Base-by-base conservation (phyloP, 1,284 basidiomycete species). In the Apiotrichum domesticum region DNA sequence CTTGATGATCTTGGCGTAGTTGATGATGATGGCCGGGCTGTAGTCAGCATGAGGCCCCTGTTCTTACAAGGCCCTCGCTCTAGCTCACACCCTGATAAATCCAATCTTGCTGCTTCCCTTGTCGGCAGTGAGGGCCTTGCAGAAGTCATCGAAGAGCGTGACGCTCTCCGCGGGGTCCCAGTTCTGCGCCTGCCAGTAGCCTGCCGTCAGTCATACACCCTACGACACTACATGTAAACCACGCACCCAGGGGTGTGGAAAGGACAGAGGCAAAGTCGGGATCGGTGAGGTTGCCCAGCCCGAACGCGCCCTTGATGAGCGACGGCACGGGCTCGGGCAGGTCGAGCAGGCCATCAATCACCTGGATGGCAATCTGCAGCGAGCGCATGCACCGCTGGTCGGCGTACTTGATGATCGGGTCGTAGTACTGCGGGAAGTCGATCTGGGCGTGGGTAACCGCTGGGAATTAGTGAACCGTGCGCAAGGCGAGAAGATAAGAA, bases 221-320 rank as follows among this genome's bases (percentile, higher is more conserved):
- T 32, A 35, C 2, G 6, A 14, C 34, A 5, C 13, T 6, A 21
- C 9, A 45, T 32, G 37, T 39, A 2, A 7, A n/a, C 35, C 53
- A 55, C 51, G 46, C 34, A 68, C 70, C 68, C 8, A 71, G 57
- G 14, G 59, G 60, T 62, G 77, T 56, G 43, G 84, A 75, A 14
- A 92, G 73, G 2, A 88, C 70, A 3, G 86, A 84, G 11, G 78
- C 87, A 70, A 94, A 92, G 69, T 94, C 90, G 64, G 90, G 84
- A 57, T 87, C 83, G 59, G 82, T 70, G 41, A 94, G 77, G 8
- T 73, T 83, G 3, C 74, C 77, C 2, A 93, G 78, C 3, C 88
- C 89, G 68, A 94, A 94, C 15, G 90, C 74, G 0, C 75, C 75
- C 73, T 91, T 92, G 49, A 91, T 68, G 33, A 76, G 67, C 7